A percentile compares a stretch with the other conserved stretches of the same genome.
phyloP scores from a whole-genome alignment of 2,329 filamentous ascomycete species.

The Penicillium sp. region DNA sequence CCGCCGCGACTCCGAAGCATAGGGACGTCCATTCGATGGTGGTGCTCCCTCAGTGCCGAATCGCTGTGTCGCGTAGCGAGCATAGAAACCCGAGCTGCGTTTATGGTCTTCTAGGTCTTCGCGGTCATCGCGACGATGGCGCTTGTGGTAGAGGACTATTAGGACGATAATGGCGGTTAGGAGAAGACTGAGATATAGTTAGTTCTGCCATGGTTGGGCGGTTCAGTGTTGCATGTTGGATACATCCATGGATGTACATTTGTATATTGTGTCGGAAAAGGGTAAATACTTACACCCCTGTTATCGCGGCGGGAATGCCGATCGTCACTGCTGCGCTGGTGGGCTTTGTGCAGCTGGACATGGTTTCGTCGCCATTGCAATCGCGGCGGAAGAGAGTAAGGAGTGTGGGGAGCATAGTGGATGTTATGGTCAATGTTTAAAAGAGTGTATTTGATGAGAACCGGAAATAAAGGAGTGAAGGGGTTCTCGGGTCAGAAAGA shows the following conservation, averaged over 20 bases:
- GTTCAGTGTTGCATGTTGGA: background rate
- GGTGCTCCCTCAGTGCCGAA: background rate
- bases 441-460: background rate
- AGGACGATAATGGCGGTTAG: background rate
- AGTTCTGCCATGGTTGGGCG: background rate
- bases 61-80: background rate
- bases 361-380: constrained; percentile 6
- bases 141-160: constrained; percentile 3
- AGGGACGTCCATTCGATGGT: background rate
- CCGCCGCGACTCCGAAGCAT: background rate
- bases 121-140: background rate
- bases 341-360: constrained; percentile 8
- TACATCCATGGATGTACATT: background rate
- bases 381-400: constrained; percentile 5
- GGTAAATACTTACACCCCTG: constrained; percentile 3
- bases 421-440: background rate
- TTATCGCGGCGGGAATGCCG: constrained; percentile 6
- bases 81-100: constrained; percentile 2
- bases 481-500: background rate
- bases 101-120: constrained; percentile 7
- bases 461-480: background rate
- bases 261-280: background rate
- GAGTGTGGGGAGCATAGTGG: constrained; percentile 2
- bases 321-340: constrained; percentile 8
- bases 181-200: background rate